Conservation (phyloP, 345 rosid genomes). For the Erucastrum elatum region DNA sequence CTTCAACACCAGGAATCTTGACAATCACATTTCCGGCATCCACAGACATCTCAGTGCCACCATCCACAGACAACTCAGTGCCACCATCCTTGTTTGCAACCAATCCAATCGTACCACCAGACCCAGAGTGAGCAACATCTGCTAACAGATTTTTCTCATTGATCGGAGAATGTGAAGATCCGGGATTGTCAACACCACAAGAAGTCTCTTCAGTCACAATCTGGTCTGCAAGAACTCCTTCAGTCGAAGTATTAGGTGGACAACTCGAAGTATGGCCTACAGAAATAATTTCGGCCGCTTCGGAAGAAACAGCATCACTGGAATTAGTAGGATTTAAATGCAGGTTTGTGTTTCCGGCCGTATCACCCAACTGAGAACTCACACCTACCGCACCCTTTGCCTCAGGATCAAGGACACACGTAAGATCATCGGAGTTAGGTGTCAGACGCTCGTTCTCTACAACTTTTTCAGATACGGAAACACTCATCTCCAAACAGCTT, state of each 20-base stretch:
- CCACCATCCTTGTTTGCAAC: slow-evolving; percentile 12
- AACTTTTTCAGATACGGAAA: slow-evolving; percentile 14
- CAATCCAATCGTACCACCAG: slow-evolving; percentile 18
- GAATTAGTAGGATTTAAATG: background rate
- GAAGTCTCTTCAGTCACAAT: slow-evolving; percentile 16
- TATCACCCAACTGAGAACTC: slow-evolving; percentile 15
- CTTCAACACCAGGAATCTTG: slow-evolving; percentile 10
- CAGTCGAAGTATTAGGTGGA: slow-evolving; percentile 13
- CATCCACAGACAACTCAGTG: slow-evolving; percentile 2
- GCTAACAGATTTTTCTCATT: slow-evolving; percentile 11
- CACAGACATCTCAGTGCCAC: background rate
- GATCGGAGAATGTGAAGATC: slow-evolving; percentile 9
- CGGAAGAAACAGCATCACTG: slow-evolving; percentile 1
- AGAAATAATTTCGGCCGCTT: background rate
- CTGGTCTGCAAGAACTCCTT: slow-evolving; percentile 16
- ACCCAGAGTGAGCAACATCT: slow-evolving; percentile 11
- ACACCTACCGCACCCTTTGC: slow-evolving; percentile 10
- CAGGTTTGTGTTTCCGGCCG: background rate
- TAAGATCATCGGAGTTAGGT: slow-evolving; percentile 3
- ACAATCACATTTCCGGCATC: slow-evolving; percentile 9
- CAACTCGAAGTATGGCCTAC: background rate
- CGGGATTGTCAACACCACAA: slow-evolving; percentile 15
- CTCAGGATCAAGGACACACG: slow-evolving; percentile 10
- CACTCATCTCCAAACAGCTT: slow-evolving; percentile 17
- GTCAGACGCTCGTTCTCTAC: slow-evolving; percentile 2